Conservation (phyloP, 176 grass and related monocot species). For the Oropetium thomaeum region DNA sequence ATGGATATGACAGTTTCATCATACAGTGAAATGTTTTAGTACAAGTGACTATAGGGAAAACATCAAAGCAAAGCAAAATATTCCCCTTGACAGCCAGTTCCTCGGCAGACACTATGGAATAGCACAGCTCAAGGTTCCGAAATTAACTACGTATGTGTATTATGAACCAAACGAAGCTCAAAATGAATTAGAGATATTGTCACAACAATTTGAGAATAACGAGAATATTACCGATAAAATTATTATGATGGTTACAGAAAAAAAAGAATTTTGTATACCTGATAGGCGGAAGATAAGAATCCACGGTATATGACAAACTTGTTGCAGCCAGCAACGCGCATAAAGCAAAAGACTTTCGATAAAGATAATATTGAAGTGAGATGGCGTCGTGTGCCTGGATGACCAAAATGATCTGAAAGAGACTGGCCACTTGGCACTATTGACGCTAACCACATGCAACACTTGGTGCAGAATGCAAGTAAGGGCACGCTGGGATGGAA, state of each 20-base stretch:
- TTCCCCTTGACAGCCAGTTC: no score
- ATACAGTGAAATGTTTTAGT: background rate
- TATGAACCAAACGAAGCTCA: no score
- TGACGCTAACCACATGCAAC: constrained; percentile 39
- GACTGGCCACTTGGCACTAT: constrained; percentile 28
- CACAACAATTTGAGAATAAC: no score
- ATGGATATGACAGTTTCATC: background rate
- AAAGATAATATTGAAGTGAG: constrained; percentile 37
- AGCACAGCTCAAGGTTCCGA: no score
- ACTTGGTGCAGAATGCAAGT: constrained; percentile 42
- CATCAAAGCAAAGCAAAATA: no score
- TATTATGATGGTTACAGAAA: background rate
- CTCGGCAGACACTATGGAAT: no score
- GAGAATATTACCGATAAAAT: no score
- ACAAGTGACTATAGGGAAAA: background rate
- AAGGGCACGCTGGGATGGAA: constrained; percentile 17
- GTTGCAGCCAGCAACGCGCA: background rate
- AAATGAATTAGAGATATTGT: no score
- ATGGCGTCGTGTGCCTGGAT: constrained; percentile 22
- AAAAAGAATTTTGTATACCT: background rate
- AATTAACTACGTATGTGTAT: no score
- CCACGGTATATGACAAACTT: background rate
- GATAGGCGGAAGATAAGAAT: background rate
- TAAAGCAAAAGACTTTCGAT: constrained; percentile 10
- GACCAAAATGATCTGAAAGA: constrained; percentile 38